phyloP scores from a whole-genome alignment of 768 basidiomycete species.

The Gloeopeniophorella convolvens region DNA sequence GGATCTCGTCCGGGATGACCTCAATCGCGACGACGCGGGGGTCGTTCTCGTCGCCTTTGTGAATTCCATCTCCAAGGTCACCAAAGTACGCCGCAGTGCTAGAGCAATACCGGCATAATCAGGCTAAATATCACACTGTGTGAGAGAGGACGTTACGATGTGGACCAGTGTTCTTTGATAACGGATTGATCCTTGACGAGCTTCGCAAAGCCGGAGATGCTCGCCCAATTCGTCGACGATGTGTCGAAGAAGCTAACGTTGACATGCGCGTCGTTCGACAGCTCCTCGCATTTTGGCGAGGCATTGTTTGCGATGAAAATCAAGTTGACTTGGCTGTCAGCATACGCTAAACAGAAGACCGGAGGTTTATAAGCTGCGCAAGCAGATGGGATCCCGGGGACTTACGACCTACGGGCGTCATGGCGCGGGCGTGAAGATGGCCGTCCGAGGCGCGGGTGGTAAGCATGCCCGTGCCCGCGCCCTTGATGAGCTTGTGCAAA shows the following conservation, averaged over 20 bases:
- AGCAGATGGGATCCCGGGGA: slow-evolving; percentile 2
- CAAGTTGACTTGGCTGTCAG: slow-evolving; percentile 46
- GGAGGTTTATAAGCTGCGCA: neutral
- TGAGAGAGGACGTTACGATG: too few relatives aligned
- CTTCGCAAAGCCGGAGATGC: slow-evolving; percentile 67
- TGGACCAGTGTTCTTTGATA: slow-evolving; percentile 56
- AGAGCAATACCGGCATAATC: neutral
- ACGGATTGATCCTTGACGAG: slow-evolving; percentile 54
- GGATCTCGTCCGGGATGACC: slow-evolving; percentile 72
- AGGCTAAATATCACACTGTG: neutral
- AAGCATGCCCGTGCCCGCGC: slow-evolving; percentile 66
- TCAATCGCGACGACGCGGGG: slow-evolving; percentile 77
- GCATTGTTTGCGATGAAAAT: slow-evolving; percentile 69
- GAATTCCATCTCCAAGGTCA: slow-evolving; percentile 77
- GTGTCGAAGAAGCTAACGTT: slow-evolving; percentile 76
- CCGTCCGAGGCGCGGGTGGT: slow-evolving; percentile 66
- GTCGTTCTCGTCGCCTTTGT: slow-evolving; percentile 74
- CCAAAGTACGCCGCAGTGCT: slow-evolving; percentile 78
- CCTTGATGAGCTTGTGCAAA: slow-evolving; percentile 57
- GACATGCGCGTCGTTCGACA: slow-evolving; percentile 67
- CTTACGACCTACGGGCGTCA: slow-evolving; percentile 68
- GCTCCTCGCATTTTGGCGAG: slow-evolving; percentile 70
- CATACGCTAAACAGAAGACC: slow-evolving; percentile 32
- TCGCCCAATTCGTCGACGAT: slow-evolving; percentile 70
- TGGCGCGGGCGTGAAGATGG: slow-evolving; percentile 71